These are phyloP conservation scores for Amanita pallidorosea DNA, from an alignment of 768 basidiomycete genomes.

Conservation along the genomic window DNA sequence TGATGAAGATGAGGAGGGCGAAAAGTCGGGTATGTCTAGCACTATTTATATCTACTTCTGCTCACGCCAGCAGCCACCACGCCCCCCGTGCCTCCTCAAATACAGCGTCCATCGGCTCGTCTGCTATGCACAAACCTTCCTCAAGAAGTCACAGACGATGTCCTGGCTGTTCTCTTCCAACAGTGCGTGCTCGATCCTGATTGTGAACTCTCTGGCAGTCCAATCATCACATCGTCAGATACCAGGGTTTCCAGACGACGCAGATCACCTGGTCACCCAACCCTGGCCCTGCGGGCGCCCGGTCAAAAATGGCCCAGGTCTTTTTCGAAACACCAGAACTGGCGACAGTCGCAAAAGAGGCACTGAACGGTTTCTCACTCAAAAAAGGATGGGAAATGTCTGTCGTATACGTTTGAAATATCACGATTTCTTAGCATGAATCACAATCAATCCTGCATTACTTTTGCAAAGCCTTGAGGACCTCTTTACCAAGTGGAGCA, in stretches of 20 bases:
- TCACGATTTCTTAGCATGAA: neutral
- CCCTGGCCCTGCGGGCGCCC: constrained; percentile 51
- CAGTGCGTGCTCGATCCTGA: constrained; percentile 48
- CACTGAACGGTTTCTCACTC: constrained; percentile 75
- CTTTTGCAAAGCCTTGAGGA: constrained; percentile 30
- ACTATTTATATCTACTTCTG: constrained; percentile 18
- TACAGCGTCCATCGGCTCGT: constrained; percentile 46
- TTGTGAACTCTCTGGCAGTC: neutral
- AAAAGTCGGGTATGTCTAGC: constrained; percentile 35
- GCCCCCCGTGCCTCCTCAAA: constrained; percentile 31
- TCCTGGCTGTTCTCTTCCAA: constrained; percentile 81
- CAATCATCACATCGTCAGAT: constrained; percentile 32
- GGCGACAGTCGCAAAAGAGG: constrained; percentile 70
- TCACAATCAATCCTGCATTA: neutral
- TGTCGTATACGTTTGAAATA: constrained; percentile 49
- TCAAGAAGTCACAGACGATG: constrained; percentile 80
- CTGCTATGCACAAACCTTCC: constrained; percentile 81
- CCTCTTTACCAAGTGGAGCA: constrained; percentile 39
- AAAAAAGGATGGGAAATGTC: constrained; percentile 83
- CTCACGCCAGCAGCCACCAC: constrained; percentile 22
- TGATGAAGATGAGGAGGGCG: constrained; percentile 73
- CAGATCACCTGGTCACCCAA: constrained; percentile 61
- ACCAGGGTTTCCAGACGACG: constrained; percentile 71
- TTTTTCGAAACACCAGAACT: constrained; percentile 67
- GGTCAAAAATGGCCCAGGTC: constrained; percentile 74